phyloP scores from a whole-genome alignment of 129 eudicot genomes.

The Solidago caesia region DNA sequence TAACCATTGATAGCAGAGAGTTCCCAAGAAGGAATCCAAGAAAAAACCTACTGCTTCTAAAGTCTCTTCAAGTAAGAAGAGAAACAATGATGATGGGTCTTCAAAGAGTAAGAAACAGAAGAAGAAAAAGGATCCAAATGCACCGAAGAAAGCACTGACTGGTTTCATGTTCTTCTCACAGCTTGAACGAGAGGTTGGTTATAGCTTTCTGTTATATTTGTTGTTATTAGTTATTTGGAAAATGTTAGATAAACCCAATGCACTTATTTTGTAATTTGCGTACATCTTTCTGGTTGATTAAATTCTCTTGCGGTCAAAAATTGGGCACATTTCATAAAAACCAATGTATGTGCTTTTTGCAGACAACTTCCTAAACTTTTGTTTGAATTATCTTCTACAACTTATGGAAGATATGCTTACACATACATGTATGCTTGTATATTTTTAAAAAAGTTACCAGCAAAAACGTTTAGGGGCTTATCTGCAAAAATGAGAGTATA shows the following conservation, averaged over 20 bases:
- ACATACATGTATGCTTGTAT: no score
- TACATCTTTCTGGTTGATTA: not conserved
- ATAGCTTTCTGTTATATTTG: not conserved
- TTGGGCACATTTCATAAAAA: no score
- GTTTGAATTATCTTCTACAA: no score
- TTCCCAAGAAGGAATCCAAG: constrained; percentile 67
- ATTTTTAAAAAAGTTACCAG: no score
- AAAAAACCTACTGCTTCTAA: constrained; percentile 56
- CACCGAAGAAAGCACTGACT: constrained; percentile 83
- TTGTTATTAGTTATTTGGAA: not conserved
- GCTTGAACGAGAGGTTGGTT: constrained; percentile 78
- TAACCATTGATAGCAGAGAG: constrained; percentile 42
- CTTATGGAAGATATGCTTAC: no score
- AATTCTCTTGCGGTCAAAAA: not conserved
- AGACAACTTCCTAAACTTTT: no score
- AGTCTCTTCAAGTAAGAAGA: constrained; percentile 61
- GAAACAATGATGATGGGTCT: constrained; percentile 63
- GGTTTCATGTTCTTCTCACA: constrained; percentile 87
- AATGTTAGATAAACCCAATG: no score
- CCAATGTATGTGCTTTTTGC: no score
- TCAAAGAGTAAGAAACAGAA: constrained; percentile 76
- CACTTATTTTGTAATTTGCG: no score
- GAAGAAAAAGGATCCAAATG: constrained; percentile 94
- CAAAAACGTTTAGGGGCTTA: not conserved
- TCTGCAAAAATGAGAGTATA: not conserved